Percentiles rank a stretch among this genome's conserved stretches.
Conservation (phyloP, 2,329 filamentous ascomycete genomes). For the Metarhizium guizhouense region DNA sequence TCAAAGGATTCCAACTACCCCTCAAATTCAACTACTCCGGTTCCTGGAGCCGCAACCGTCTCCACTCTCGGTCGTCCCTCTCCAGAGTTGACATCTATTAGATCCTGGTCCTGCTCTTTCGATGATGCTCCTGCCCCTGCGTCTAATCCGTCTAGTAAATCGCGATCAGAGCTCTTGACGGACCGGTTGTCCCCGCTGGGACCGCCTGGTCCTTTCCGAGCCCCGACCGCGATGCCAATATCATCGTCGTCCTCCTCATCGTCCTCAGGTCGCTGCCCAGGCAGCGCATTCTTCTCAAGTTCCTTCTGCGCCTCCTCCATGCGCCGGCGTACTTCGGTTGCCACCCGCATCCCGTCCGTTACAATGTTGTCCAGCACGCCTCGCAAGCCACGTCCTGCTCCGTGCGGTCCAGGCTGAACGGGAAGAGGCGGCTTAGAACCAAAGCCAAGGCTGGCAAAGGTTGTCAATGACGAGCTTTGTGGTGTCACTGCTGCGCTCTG, state of each 20-base stretch:
- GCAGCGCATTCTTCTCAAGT: conserved; percentile 72
- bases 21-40: conserved; percentile 34
- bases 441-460: conserved; percentile 67
- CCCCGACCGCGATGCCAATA: conserved; percentile 32
- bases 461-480: conserved; percentile 62
- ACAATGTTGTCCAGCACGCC: conserved; percentile 97
- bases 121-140: conserved; percentile 49
- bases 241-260: conserved; percentile 61
- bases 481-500: conserved; percentile 20
- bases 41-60: conserved; percentile 19
- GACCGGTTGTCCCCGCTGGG: conserved; percentile 48
- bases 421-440: conserved; percentile 30
- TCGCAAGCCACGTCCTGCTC: conserved; percentile 65
- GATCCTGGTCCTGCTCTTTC: conserved; percentile 22
- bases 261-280: conserved; percentile 55
- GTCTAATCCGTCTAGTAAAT: conserved; percentile 66
- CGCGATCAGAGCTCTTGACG: conserved; percentile 58
- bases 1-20: conserved; percentile 10
- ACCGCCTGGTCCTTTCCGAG: conserved; percentile 23
- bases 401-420: conserved; percentile 28
- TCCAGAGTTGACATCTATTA: conserved; percentile 23
- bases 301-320: conserved; percentile 96
- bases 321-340: conserved; percentile 78
- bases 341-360: conserved; percentile 92
- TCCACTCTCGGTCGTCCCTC: conserved; percentile 17